Base-by-base conservation (phyloP, 2,329 filamentous ascomycete genomes). In the Fusarium sp. region DNA sequence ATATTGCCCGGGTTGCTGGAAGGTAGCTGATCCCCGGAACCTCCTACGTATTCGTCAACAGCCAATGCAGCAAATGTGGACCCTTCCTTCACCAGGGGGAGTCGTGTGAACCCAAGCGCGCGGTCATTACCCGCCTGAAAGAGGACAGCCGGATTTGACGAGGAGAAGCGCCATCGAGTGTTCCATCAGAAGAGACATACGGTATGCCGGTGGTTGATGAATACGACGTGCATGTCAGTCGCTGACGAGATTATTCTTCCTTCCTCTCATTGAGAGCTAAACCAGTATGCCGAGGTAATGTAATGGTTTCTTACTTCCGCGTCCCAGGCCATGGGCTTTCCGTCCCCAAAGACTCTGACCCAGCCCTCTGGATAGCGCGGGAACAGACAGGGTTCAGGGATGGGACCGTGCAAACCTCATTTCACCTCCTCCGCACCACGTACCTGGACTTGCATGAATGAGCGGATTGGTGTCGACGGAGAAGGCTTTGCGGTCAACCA, bases 311-410 rank as follows among this genome's bases (percentile, higher is more conserved):
- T n/a, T 54, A 31, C 47, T 52, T 52, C 47, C 27, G 47, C 47
- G 18, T 31, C 27, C 47, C 31, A 50, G 24, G 22, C 54, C 65
- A 61, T 57, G 35, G 50, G 42, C 61, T 56, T 71, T 74, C 66
- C 75, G 62, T 57, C 62, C 59, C 52, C 59, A 64, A 73, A 64
- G 72, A 45, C 40, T 75, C 57, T 47, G 72, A 75, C 75, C 76
- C 76, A 76, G 66, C 64, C 61, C 68, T 74, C 64, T 77, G 76
- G 76, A 64, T 78, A 78, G 75, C 64, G 76, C 62, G 64, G 70
- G 65, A 72, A 56, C 27, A 18, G 56, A 42, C 69, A 78, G 66
- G 75, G 76, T 77, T 77, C 70, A 76, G 67, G 76, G 70, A 69
- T 73, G 62, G 45, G 58, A 54, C 69, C 57, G 45, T 60, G 61